These are phyloP conservation scores for Pestalotiopsis sp. DNA, from an alignment of 2,329 filamentous ascomycete species.

Conservation along the genomic window DNA sequence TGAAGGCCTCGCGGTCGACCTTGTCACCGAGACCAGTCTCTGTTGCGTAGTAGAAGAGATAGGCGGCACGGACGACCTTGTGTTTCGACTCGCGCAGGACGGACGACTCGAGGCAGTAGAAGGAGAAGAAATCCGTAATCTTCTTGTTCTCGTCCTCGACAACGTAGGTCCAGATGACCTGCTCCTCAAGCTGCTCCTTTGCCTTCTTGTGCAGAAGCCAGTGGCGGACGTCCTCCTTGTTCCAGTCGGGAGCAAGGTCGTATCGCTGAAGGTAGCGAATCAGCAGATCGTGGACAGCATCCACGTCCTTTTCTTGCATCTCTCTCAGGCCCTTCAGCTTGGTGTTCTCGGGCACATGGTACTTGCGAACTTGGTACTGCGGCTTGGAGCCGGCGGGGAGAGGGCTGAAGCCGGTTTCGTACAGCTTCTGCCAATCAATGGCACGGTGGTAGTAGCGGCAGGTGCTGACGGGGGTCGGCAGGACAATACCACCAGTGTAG, in stretches of 20 bases:
- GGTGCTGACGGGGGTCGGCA: constrained; percentile 89
- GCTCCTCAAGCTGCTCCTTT: constrained; percentile 61
- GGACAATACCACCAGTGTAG: constrained; percentile 84
- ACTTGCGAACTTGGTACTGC: constrained; percentile 82
- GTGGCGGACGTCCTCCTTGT: constrained; percentile 79
- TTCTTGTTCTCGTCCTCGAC: constrained; percentile 76
- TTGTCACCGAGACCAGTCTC: constrained; percentile 71
- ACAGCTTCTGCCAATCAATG: constrained; percentile 94
- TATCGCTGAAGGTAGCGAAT: constrained; percentile 78
- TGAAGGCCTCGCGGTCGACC: constrained; percentile 61
- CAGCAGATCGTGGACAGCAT: constrained; percentile 74
- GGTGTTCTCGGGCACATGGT: constrained; percentile 76
- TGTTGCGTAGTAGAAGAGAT: constrained; percentile 95
- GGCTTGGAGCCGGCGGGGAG: constrained; percentile 84
- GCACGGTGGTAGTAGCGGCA: constrained; percentile 95
- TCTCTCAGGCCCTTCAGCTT: constrained; percentile 74
- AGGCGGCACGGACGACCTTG: constrained; percentile 82
- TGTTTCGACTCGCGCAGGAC: constrained; percentile 83
- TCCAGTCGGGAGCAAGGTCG: constrained; percentile 82
- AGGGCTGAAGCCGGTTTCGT: constrained; percentile 92
- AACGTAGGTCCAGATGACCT: constrained; percentile 93
- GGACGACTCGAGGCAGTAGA: constrained; percentile 92
- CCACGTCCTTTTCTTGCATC: constrained; percentile 80
- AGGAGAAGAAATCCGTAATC: constrained; percentile 96
- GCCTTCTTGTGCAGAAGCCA: constrained; percentile 77